phyloP scores from a whole-genome alignment of 495 filamentous ascomycete genomes.

The Penicillium canescens region DNA sequence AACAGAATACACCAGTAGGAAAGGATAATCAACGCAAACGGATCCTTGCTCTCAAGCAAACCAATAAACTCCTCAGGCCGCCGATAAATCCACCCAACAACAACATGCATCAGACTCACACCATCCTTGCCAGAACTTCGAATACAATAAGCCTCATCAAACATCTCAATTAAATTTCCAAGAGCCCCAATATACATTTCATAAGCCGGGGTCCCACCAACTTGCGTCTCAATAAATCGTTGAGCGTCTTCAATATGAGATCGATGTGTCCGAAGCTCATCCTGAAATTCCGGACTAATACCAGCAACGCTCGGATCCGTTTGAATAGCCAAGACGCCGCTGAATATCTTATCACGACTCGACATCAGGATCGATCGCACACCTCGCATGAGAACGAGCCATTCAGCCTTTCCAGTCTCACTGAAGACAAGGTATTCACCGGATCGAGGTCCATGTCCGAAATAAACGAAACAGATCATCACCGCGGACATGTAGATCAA shows the following conservation, averaged over 20 bases:
- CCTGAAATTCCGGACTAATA: constrained; percentile 11
- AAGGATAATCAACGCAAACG: constrained; percentile 38
- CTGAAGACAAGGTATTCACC: constrained; percentile 49
- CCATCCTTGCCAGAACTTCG: constrained; percentile 11
- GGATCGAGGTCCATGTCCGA: constrained; percentile 37
- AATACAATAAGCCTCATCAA: constrained; percentile 22
- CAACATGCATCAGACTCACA: constrained; percentile 21
- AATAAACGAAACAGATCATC: constrained; percentile 49
- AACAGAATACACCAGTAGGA: constrained; percentile 43
- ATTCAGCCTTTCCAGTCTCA: constrained; percentile 37
- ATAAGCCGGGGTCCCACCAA: background rate
- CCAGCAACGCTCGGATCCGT: background rate
- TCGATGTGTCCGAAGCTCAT: constrained; percentile 20
- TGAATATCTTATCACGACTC: constrained; percentile 27
- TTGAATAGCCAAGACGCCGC: constrained; percentile 23
- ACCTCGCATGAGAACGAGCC: constrained; percentile 45
- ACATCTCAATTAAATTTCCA: constrained; percentile 15
- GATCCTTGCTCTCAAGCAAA: constrained; percentile 31
- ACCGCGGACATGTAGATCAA: constrained; percentile 47
- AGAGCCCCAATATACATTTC: constrained; percentile 14
- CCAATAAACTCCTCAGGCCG: constrained; percentile 31
- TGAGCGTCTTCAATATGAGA: constrained; percentile 15
- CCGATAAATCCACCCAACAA: constrained; percentile 41
- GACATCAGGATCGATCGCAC: constrained; percentile 36
- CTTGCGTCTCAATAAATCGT: constrained; percentile 13